These are phyloP conservation scores for Pichia sp. DNA, from an alignment of 1,139 yeast species.

Conservation along the genomic window DNA sequence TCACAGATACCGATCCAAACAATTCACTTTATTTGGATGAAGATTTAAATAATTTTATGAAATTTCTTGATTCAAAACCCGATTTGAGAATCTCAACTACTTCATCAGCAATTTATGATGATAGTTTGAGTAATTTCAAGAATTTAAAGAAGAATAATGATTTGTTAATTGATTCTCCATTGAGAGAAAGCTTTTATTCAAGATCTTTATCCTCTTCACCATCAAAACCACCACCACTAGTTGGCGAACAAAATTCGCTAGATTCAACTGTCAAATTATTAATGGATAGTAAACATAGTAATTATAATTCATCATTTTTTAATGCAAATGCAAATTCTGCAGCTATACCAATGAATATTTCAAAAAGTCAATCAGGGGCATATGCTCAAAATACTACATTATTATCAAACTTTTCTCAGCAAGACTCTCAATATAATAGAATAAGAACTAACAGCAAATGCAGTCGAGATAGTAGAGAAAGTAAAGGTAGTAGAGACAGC, in stretches of 20 bases:
- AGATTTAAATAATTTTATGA: constrained; percentile 74
- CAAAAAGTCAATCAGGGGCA: not conserved
- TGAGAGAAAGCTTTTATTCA: constrained; percentile 6
- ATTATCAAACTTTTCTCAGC: not conserved
- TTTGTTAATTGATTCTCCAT: constrained; percentile 16
- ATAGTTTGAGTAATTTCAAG: constrained; percentile 26
- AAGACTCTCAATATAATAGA: not conserved
- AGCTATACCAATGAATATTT: not conserved
- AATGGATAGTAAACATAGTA: constrained; percentile 2
- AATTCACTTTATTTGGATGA: constrained; percentile 43
- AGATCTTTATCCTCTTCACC: constrained; percentile 11
- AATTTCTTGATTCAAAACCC: constrained; percentile 66
- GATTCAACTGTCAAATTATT: constrained; percentile 7
- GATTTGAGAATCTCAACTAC: constrained; percentile 36
- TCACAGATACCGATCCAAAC: constrained; percentile 23
- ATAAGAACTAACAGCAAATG: constrained; percentile 5
- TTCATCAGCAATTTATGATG: constrained; percentile 23
- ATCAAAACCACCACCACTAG: constrained; percentile 13
- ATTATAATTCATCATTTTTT: not conserved
- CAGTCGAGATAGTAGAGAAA: constrained; percentile 8
- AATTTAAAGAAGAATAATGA: constrained; percentile 26
- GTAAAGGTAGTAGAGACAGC: constrained; percentile 5
- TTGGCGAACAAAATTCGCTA: constrained; percentile 1
- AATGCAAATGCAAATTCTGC: not conserved
- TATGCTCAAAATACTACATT: too few relatives aligned